Percentiles rank a stretch among this genome's conserved stretches.
These are phyloP conservation scores for Sporothrix dimorphospora DNA, from an alignment of 2,329 filamentous ascomycete species.

Conservation along the genomic window DNA sequence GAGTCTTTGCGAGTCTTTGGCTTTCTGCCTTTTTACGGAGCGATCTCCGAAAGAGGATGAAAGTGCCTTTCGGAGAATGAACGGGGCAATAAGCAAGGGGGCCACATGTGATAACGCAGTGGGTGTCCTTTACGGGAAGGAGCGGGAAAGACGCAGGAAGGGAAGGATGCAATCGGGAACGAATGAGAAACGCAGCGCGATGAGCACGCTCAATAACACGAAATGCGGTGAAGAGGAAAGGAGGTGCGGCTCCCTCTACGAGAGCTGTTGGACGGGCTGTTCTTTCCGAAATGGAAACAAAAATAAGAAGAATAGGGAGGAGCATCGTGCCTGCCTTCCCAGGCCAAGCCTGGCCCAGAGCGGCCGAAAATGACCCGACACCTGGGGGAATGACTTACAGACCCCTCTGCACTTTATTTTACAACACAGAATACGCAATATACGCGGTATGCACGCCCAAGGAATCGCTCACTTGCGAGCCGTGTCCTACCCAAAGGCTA, in stretches of 20 bases:
- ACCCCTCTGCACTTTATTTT: not conserved
- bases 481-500: conserved; percentile 15
- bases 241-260: not conserved
- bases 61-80: not conserved
- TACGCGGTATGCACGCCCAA: not conserved
- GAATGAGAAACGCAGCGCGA: not conserved
- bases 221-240: conserved; percentile 11
- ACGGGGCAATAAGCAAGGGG: not conserved
- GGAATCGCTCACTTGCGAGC: not conserved
- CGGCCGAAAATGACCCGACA: not conserved
- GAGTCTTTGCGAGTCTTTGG: not conserved
- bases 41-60: conserved; percentile 2
- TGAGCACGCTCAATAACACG: not conserved
- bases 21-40: not conserved
- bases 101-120: conserved; percentile 15
- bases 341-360: not conserved
- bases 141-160: not conserved
- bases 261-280: not conserved
- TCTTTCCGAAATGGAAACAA: conserved; percentile 16
- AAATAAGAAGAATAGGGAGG: not conserved
- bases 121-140: conserved; percentile 7
- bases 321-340: not conserved
- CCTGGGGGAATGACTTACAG: not conserved
- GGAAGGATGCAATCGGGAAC: not conserved
- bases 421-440: not conserved